Evolutionary conservation across 2,329 filamentous ascomycete genomes (phyloP), one percentile per base, ranked within the genome.

Genomic region (Zasmidium angulare): DNA sequence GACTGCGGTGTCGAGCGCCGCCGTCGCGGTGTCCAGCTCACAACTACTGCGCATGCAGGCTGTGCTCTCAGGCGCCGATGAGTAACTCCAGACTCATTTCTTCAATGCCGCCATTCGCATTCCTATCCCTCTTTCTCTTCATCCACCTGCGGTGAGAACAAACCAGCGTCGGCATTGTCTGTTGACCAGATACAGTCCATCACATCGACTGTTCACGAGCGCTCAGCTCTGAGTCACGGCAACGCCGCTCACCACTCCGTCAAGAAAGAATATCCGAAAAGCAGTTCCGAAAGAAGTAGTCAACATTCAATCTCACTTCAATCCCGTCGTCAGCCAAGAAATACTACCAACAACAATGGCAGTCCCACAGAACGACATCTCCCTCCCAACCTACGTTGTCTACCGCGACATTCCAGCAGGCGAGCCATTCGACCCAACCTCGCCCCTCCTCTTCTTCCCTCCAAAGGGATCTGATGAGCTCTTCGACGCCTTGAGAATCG

Each of bases 401-500:
- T 74, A 73, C 68, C 71, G 72, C 58, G 69, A 73, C 26, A 61
- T 64, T n/a, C 43, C 59, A 10, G 29, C 66, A 3, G 68, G 68
- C 48, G 63, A 73, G 50, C 64, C 68, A 11, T 69, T 68, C 63
- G 72, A 75, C 61, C 70, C 69, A 21, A 69, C 69, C 47, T 66
- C 69, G 36, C 61, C 72, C 49, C 63, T 72, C 24, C 62, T 70
- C 55, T 75, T 74, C 70, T 74, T 70, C 64, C 74, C 74, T 46
- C 63, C 71, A 26, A 75, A 74, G 61, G 73, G 72, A 55, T 76
- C 74, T 11, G 74, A 76, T 53, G 74, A 75, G 55, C 69, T 76
- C 4, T 74, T 74, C 66, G 72, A 74, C 51, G 74, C 74, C 46
- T 65, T 76, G 21, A 65, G 71, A 46, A 52, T 59, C 24, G 71